Evolutionary conservation across 78 protist genomes (phyloP).

Genomic region (Dictyostelium purpureum): DNA sequence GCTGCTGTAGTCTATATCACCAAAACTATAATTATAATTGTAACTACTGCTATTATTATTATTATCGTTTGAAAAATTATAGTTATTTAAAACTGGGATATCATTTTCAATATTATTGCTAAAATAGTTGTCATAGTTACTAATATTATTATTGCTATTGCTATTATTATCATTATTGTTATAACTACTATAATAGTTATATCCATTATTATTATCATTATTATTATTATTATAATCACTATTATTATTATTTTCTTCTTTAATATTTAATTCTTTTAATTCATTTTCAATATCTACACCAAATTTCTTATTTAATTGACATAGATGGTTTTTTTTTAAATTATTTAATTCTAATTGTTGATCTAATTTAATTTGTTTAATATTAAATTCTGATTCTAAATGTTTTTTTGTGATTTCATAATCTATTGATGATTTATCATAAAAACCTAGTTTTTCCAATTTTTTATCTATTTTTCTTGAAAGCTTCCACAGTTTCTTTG

Average conservation of each 20-base stretch:
- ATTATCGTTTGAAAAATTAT: not conserved
- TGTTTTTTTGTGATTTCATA: too few species aligned
- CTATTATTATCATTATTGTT: not conserved
- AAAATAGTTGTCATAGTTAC: not conserved
- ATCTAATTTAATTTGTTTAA: too few species aligned
- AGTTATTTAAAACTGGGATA: slow-evolving; percentile 19
- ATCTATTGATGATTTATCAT: not conserved
- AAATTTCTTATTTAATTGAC: too few species aligned
- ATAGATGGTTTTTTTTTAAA: too few species aligned
- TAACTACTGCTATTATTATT: not conserved
- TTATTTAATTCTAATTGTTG: too few species aligned
- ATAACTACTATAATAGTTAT: not conserved
- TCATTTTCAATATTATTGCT: not conserved
- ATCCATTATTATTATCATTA: not conserved
- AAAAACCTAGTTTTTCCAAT: not conserved
- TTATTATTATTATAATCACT: not conserved
- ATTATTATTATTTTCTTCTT: not conserved
- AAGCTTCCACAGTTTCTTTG: not conserved
- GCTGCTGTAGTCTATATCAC: not conserved
- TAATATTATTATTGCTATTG: not conserved
- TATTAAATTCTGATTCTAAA: too few species aligned
- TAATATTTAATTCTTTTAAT: not conserved
- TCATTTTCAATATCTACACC: not conserved
- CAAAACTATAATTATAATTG: too few species aligned
- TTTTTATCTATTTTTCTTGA: not conserved